Evolutionary conservation across 768 basidiomycete species (phyloP), one percentile per base, ranked within the genome.

Genomic region (Tephrocybe sp.): DNA sequence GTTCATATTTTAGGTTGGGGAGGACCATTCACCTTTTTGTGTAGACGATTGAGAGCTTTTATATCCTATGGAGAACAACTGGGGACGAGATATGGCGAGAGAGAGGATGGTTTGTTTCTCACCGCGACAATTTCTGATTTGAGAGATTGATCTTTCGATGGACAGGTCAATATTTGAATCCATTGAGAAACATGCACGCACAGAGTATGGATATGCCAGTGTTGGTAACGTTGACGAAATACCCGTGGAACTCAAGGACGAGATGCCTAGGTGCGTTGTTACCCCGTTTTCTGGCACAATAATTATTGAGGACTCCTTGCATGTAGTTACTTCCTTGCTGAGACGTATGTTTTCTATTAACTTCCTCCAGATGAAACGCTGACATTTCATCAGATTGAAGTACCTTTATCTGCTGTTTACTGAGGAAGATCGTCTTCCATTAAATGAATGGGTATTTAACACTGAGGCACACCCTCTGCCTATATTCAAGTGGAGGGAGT

Each of bases 401-500:
- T 89, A 89, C 63, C 71, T 87, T 19, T 83, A 82, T 64, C 71
- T 90, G 25, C 64, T 87, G 35, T 90, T 88, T 65, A 72, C 69
- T 42, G 81, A 88, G 22, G 76, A 78, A 2, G 85, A 89, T 45
- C 65, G 77, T 9, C 56, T 89, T 15, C 69, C 75, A 4, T 55
- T 83, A 13, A 68, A 79, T 15, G 59, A 74, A 41, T 83, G 78
- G 78, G 80, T 83, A 11, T 80, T 83, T 53, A 83, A 83, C 52
- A 81, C 81, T 0, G 79, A 83, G 62, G 91, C 87, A 19, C 91
- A 92, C 59, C 89, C 90, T 15, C 64, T 92, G n/a, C 88, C 87
- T 2, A 72, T 88, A 21, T 86, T 88, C 51, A 59, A 74, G 19
- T 89, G 86, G 88, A 77, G 62, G 12, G 58, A 69, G 26, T 71